Evolutionary conservation across 352 stramenopile genomes (phyloP).

Genomic region (Pythium folliculosum): DNA sequence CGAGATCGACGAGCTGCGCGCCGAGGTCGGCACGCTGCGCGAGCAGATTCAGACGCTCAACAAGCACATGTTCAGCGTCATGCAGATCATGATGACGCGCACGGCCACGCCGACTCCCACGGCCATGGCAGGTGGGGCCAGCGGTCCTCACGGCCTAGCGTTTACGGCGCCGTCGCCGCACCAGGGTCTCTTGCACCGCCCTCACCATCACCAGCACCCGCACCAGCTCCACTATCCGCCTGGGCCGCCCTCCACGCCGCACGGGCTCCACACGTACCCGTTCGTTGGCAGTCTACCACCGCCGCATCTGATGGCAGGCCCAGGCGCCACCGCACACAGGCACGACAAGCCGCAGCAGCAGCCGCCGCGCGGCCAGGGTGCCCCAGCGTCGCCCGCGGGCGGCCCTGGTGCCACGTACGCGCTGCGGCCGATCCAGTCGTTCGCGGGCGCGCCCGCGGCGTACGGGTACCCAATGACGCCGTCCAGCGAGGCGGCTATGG

Average conservation of each 20-base stretch:
- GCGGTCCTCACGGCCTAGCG: not conserved
- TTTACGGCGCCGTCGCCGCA: conserved; percentile 8
- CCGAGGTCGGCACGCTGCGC: conserved; percentile 53
- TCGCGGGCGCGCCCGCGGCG: not conserved
- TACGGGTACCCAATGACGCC: conserved; percentile 23
- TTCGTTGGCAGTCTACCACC: conserved; percentile 10
- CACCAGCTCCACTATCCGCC: not conserved
- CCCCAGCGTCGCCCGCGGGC: not conserved
- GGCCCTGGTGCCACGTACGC: conserved; percentile 8
- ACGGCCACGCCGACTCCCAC: not conserved
- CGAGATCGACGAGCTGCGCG: conserved; percentile 73
- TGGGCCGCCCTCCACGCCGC: not conserved
- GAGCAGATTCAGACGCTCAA: conserved; percentile 78
- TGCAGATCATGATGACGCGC: conserved; percentile 52
- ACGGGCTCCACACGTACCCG: conserved; percentile 3
- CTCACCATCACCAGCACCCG: not conserved
- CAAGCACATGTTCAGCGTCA: conserved; percentile 53
- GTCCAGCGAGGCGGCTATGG: conserved; percentile 24
- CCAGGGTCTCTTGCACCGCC: not conserved
- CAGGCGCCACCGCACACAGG: not conserved
- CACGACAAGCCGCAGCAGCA: not conserved
- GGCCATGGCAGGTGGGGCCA: not conserved
- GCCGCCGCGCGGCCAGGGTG: not conserved
- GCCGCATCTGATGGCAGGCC: conserved; percentile 2
- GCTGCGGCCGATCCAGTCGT: conserved; percentile 26